phyloP scores from a whole-genome alignment of 1,284 basidiomycete species.

The Hortiboletus rubellus region DNA sequence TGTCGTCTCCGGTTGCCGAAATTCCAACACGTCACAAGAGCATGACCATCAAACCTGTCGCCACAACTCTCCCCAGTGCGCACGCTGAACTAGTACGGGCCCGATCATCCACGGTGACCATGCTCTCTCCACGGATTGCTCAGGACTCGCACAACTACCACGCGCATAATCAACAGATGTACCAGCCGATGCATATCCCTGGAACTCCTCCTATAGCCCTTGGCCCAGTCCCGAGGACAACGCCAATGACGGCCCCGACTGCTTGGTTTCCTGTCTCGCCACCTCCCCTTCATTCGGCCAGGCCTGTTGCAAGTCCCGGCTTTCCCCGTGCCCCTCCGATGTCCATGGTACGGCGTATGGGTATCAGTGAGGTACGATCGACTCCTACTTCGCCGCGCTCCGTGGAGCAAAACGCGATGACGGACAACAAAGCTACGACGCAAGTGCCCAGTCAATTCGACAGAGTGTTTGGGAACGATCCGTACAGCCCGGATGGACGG shows the following conservation, averaged over 20 bases:
- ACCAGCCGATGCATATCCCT: conserved; percentile 33
- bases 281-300: conserved; percentile 8
- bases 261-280: conserved; percentile 21
- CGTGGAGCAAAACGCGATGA: conserved; percentile 42
- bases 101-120: conserved; percentile 33
- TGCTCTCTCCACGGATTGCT: conserved; percentile 27
- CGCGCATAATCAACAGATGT: conserved; percentile 36
- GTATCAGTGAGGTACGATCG: conserved; percentile 17
- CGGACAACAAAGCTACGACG: conserved; percentile 37
- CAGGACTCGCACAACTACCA: conserved; percentile 38
- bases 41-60: conserved; percentile 30
- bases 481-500: conserved; percentile 7
- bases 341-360: conserved; percentile 5
- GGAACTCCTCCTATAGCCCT: conserved; percentile 18
- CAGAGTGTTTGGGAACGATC: conserved; percentile 31
- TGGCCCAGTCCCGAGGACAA: conserved; percentile 4
- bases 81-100: conserved; percentile 27
- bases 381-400: conserved; percentile 41
- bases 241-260: conserved; percentile 5
- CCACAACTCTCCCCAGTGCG: conserved; percentile 16
- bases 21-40: conserved; percentile 34
- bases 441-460: conserved; percentile 47
- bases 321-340: conserved; percentile 11
- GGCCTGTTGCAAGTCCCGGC: conserved; percentile 13
- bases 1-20: conserved; percentile 34